Evolutionary conservation across 768 basidiomycete genomes (phyloP), one percentile per base, ranked within the genome.

Genomic region (Daedaleopsis sinensis): DNA sequence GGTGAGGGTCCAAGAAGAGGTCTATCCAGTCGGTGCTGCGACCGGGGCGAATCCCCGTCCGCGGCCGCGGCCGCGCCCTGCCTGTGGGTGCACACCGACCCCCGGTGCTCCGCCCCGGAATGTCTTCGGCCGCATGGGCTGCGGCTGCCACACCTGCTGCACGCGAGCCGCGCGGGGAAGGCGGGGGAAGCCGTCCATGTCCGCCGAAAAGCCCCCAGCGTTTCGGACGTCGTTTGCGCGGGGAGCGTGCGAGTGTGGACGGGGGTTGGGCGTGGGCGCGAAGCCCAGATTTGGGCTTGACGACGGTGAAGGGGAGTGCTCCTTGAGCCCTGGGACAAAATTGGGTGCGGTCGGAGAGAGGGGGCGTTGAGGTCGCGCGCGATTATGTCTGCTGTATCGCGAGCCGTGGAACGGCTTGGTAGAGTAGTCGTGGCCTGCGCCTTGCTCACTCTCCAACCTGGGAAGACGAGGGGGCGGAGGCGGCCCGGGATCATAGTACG

Each of bases 401-500:
- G 15, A 36, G 5, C 48, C 62, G 4, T 58, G 54, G 49, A 37
- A 58, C 0, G 52, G 55, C n/a, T 46, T 32, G 3, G 37, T 49
- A 4, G 48, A 5, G 10, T 39, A 44, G n/a, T 52, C 37, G 13
- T 24, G 59, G 7, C 11, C 19, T 7, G 32, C 8, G n/a, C 23
- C 47, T 12, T 52, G 49, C 15, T 46, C 24, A 36, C 13, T 21
- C 15, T 21, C 43, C 18, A 27, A 36, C 35, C 21, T 51, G 11
- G 62, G 58, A 6, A 38, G 49, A 47, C 69, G 78, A 21, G 82
- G 83, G 23, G 82, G 82, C 1, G 88, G 86, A 0, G 80, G 84
- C 9, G 87, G 88, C 1, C 89, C 90, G 38, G 89, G 86, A 72
- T 91, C 88, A 70, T 91, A 91, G 52, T 79, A 69, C 1, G 90